Evolutionary conservation across 2,329 filamentous ascomycete genomes (phyloP).

Genomic region (Aspergillus tubingensis): DNA sequence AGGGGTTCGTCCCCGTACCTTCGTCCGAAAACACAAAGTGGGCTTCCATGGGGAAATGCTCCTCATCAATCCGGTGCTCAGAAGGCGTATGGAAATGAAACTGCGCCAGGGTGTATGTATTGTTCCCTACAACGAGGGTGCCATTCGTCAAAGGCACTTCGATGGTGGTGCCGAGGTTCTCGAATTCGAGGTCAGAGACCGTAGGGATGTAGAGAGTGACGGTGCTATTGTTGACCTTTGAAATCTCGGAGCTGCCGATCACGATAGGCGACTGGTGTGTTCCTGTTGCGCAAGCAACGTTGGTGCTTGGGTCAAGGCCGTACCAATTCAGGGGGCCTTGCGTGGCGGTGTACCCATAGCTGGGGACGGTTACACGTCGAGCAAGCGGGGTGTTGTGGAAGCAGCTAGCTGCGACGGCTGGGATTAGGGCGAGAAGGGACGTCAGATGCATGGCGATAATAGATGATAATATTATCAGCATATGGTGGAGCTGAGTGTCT

Average conservation of each 20-base stretch:
- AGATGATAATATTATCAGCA: no score
- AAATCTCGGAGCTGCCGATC: slow-evolving; percentile 36
- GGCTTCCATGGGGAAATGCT: slow-evolving; percentile 1
- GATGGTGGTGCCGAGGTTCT: slow-evolving; percentile 51
- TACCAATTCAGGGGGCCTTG: slow-evolving; percentile 58
- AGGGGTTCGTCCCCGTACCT: slow-evolving; percentile 30
- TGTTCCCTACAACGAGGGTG: slow-evolving; percentile 33
- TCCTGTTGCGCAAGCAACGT: slow-evolving; percentile 50
- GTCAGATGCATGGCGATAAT: no score
- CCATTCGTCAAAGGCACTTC: slow-evolving; percentile 57
- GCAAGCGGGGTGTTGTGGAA: neutral
- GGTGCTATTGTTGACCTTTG: slow-evolving; percentile 19
- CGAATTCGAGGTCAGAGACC: slow-evolving; percentile 37
- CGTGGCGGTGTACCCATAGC: slow-evolving; percentile 19
- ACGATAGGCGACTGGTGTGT: slow-evolving; percentile 60
- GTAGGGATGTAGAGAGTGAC: slow-evolving; percentile 26
- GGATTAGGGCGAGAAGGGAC: neutral
- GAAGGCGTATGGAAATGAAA: slow-evolving; percentile 20
- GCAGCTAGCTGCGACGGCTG: neutral
- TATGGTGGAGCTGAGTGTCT: no score
- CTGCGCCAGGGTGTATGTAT: slow-evolving; percentile 10
- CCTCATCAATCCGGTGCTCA: slow-evolving; percentile 7
- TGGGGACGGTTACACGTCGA: neutral
- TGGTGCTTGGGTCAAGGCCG: slow-evolving; percentile 47
- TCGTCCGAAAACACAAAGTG: slow-evolving; percentile 58